Evolutionary conservation across 2,329 filamentous ascomycete species (phyloP).

Genomic region (Cryphonectria parasitica): DNA sequence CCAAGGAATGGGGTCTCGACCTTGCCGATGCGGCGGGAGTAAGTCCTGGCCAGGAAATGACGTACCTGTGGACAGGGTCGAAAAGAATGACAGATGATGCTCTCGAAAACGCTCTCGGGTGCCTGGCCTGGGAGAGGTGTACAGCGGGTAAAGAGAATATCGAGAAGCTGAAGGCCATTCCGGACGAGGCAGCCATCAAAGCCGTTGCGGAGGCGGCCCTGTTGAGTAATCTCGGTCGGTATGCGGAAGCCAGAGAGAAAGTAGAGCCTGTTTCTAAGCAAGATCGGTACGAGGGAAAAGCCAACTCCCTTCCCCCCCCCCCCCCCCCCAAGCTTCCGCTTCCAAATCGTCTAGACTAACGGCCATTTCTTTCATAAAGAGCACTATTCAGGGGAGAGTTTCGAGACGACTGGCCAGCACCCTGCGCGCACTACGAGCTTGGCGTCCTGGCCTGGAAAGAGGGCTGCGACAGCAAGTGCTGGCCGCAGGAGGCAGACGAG

Average conservation of each 20-base stretch:
- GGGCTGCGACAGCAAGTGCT: conserved; percentile 46
- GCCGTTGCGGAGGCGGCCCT: conserved; percentile 69
- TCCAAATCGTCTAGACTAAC: not conserved
- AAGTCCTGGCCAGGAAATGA: conserved; percentile 86
- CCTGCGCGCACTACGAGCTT: conserved; percentile 84
- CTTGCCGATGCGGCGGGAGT: conserved; percentile 81
- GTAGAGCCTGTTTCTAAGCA: conserved; percentile 69
- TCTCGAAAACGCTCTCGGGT: conserved; percentile 64
- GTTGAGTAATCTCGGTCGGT: conserved; percentile 64
- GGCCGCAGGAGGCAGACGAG: conserved; percentile 33
- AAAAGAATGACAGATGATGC: conserved; percentile 75
- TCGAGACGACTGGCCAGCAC: conserved; percentile 72
- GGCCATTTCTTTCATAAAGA: conserved; percentile 40
- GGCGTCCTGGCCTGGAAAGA: conserved; percentile 81
- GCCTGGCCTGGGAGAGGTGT: conserved; percentile 69
- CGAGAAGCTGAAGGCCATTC: conserved; percentile 53
- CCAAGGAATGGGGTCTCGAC: conserved; percentile 66
- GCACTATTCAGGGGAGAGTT: conserved; percentile 59
- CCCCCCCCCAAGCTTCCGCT: too few relatives aligned
- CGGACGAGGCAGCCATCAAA: conserved; percentile 67
- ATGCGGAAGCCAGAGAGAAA: conserved; percentile 66
- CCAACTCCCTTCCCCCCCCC: not conserved
- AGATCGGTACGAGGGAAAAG: conserved; percentile 56
- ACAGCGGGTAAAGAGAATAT: conserved; percentile 49
- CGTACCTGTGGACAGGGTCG: conserved; percentile 89